Evolutionary conservation across 2,329 filamentous ascomycete genomes (phyloP).

Genomic region (Aspergillus texensis): DNA sequence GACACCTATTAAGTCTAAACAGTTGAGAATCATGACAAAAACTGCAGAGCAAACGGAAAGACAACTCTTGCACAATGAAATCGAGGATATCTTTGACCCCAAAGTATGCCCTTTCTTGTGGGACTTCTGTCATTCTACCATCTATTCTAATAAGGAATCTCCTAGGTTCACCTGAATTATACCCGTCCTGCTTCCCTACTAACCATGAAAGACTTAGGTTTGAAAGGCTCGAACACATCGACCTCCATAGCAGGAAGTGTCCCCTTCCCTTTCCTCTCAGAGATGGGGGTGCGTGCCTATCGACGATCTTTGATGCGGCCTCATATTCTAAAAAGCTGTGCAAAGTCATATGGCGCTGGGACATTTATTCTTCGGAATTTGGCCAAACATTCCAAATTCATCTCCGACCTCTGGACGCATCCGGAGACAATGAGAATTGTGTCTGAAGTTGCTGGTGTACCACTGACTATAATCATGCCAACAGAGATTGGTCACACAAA

Average conservation of each 20-base stretch:
- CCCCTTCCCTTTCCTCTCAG: neutral
- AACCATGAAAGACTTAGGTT: neutral
- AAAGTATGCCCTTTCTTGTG: neutral
- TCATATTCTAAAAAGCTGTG: neutral
- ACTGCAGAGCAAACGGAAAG: neutral
- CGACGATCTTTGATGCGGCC: neutral
- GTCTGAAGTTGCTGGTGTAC: conserved; percentile 25
- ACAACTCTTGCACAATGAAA: neutral
- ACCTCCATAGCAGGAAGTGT: conserved; percentile 1
- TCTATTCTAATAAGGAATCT: neutral
- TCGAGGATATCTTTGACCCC: neutral
- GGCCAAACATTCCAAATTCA: conserved; percentile 25
- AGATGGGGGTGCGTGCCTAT: neutral
- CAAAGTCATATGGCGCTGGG: conserved; percentile 4
- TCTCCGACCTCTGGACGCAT: conserved; percentile 29
- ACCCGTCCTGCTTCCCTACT: neutral
- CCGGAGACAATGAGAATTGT: conserved; percentile 25
- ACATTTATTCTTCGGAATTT: conserved; percentile 26
- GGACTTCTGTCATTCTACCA: too few species aligned
- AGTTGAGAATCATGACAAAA: neutral
- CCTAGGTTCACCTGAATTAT: neutral
- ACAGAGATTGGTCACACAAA: conserved; percentile 32
- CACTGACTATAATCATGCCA: conserved; percentile 26
- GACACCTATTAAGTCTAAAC: too few species aligned
- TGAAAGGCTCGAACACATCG: neutral